Evolutionary conservation across 2,329 filamentous ascomycete species (phyloP).

Genomic region (Orbilia blumenaviensis): DNA sequence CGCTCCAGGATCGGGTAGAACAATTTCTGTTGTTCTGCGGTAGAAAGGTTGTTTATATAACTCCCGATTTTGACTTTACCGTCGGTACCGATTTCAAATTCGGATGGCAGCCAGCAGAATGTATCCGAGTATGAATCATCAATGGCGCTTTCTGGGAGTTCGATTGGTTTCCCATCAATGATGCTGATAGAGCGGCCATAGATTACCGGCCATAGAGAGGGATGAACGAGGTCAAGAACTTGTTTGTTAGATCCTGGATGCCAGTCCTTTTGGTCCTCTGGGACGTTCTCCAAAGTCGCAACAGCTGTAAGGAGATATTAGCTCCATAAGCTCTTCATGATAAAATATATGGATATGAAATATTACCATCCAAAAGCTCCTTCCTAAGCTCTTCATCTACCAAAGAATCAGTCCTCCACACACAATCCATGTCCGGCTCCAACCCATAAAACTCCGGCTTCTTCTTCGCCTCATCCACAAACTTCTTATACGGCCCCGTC

Average conservation of each 20-base stretch:
- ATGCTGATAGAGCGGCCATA: slow-evolving; percentile 62
- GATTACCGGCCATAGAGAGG: slow-evolving; percentile 71
- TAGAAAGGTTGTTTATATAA: slow-evolving; percentile 42
- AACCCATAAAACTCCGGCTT: slow-evolving; percentile 18
- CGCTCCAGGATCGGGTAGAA: slow-evolving; percentile 48
- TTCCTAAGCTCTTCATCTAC: slow-evolving; percentile 28
- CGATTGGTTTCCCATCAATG: slow-evolving; percentile 30
- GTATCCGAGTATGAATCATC: slow-evolving; percentile 26
- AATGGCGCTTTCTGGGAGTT: slow-evolving; percentile 20
- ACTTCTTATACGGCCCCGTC: slow-evolving; percentile 27
- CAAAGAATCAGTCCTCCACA: slow-evolving; percentile 36
- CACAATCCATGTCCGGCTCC: slow-evolving; percentile 50
- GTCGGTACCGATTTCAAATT: slow-evolving; percentile 31
- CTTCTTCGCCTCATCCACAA: slow-evolving; percentile 19
- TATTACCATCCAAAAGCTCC: slow-evolving; percentile 42
- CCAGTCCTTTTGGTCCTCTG: slow-evolving; percentile 68
- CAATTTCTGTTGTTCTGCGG: slow-evolving; percentile 13
- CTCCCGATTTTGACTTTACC: slow-evolving; percentile 43
- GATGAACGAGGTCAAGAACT: slow-evolving; percentile 72
- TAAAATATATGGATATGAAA: too few relatives aligned
- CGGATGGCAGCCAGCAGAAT: slow-evolving; percentile 47
- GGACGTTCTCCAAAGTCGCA: slow-evolving; percentile 65
- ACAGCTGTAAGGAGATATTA: too few relatives aligned
- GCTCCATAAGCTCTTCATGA: too few relatives aligned
- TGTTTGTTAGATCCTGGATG: slow-evolving; percentile 68